Conservation (phyloP, 352 stramenopile species). For the Globisporangium spiculum region DNA sequence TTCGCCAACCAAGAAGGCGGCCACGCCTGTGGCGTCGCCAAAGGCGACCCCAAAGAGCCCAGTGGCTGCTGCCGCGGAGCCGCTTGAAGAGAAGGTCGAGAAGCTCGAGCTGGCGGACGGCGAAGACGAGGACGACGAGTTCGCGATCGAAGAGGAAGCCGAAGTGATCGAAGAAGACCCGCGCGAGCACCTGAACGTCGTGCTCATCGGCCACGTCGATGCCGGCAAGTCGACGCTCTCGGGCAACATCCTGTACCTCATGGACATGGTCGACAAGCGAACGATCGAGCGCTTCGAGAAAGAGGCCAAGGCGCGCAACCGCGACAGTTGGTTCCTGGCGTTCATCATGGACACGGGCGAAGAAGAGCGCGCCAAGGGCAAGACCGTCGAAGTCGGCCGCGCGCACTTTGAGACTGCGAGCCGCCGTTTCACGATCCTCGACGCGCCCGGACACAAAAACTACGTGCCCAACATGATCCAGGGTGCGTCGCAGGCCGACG, state of each 20-base stretch:
- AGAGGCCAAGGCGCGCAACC: constrained; percentile 94
- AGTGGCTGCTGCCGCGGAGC: constrained; percentile 2
- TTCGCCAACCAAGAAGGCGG: constrained; percentile 20
- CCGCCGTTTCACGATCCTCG: constrained; percentile 97
- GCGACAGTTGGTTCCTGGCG: constrained; percentile 92
- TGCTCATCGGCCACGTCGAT: constrained; percentile 99
- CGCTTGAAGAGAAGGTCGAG: constrained; percentile 25
- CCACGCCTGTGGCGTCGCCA: constrained; percentile 26
- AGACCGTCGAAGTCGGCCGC: constrained; percentile 88
- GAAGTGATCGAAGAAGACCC: constrained; percentile 91
- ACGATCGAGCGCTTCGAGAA: constrained; percentile 99
- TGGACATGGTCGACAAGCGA: constrained; percentile 98
- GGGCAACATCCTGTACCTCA: constrained; percentile 98
- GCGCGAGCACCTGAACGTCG: constrained; percentile 98
- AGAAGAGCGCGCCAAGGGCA: constrained; percentile 95
- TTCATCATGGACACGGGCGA: constrained; percentile 99
- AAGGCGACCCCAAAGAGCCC: constrained; percentile 30
- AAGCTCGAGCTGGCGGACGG: constrained; percentile 24
- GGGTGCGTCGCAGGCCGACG: constrained; percentile 95
- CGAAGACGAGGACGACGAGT: constrained; percentile 53
- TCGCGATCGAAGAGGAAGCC: constrained; percentile 48
- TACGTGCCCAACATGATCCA: constrained; percentile 99
- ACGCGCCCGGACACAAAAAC: constrained; percentile 98
- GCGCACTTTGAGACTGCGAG: constrained; percentile 96
- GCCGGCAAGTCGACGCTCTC: constrained; percentile 98